A percentile compares a stretch with the other conserved stretches of the same genome.
These are phyloP conservation scores for Tolypocladium pustulatum DNA, from an alignment of 2,329 filamentous ascomycete genomes.

Conservation along the genomic window DNA sequence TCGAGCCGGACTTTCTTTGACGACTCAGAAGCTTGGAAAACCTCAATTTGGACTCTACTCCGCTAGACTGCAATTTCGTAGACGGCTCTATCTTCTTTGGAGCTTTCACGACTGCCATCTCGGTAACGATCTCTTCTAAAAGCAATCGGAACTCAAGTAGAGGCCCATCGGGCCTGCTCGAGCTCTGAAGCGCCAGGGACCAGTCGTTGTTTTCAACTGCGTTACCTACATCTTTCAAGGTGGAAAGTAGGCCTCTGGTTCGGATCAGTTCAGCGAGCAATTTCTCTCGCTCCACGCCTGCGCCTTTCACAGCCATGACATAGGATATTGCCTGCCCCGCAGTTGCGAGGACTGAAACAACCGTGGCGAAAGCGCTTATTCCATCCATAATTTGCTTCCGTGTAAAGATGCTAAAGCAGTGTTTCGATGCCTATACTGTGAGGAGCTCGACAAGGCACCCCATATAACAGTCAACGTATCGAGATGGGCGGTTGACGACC, in stretches of 20 bases:
- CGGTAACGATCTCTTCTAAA: not conserved
- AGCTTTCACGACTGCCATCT: not conserved
- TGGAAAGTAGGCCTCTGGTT: not conserved
- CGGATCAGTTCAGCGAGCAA: not conserved
- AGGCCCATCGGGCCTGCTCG: not conserved
- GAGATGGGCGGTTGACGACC: not conserved
- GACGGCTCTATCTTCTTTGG: not conserved
- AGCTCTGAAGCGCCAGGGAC: not conserved
- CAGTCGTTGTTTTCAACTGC: not conserved
- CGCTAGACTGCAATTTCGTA: not conserved
- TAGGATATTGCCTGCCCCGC: not conserved
- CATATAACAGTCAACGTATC: not conserved
- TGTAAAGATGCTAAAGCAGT: not conserved
- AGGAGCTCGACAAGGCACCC: not conserved
- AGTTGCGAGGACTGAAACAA: not conserved
- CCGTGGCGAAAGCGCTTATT: not conserved
- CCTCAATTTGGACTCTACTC: not conserved
- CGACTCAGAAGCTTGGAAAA: not conserved
- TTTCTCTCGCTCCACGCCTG: not conserved
- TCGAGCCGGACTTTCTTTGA: not conserved
- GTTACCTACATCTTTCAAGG: not conserved
- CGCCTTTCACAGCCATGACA: not conserved
- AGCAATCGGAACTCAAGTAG: not conserved
- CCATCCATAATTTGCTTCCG: not conserved
- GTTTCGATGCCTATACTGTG: not conserved